Evolutionary conservation across 2,329 filamentous ascomycete species (phyloP).

Genomic region (Talaromyces sp.): DNA sequence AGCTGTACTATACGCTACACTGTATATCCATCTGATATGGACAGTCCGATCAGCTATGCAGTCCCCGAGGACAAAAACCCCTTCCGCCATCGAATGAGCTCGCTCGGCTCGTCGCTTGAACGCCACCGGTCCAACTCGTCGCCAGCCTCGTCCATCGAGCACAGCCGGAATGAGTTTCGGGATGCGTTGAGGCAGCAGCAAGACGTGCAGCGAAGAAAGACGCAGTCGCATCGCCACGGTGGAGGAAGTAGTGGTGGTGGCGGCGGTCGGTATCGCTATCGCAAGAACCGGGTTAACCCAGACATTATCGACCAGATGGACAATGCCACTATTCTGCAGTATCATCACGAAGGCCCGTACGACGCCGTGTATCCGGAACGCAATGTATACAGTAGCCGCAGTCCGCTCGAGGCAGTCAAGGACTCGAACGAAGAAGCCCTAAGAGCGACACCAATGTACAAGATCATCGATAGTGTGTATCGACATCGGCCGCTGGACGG

Average conservation of each 20-base stretch:
- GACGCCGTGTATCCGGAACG: constrained; percentile 73
- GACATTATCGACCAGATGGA: constrained; percentile 82
- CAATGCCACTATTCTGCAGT: constrained; percentile 55
- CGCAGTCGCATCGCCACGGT: neutral
- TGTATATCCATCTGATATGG: constrained; percentile 61
- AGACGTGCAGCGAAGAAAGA: constrained; percentile 9
- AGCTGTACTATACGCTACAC: too few species aligned
- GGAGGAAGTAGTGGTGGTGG: neutral
- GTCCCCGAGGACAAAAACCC: constrained; percentile 30
- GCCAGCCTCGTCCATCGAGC: constrained; percentile 3
- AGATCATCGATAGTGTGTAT: constrained; percentile 66
- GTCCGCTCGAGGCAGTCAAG: constrained; percentile 71
- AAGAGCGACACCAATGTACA: constrained; percentile 72
- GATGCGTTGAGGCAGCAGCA: constrained; percentile 7
- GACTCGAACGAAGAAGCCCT: constrained; percentile 71
- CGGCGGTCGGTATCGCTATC: constrained; percentile 50
- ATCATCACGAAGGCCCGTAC: constrained; percentile 88
- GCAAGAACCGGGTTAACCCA: constrained; percentile 59
- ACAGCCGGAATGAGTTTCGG: constrained; percentile 11
- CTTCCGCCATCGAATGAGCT: constrained; percentile 2
- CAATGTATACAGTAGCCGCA: constrained; percentile 58
- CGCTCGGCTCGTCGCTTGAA: neutral
- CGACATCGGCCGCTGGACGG: constrained; percentile 77
- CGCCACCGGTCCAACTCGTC: constrained; percentile 9
- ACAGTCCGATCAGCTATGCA: constrained; percentile 58